Evolutionary conservation across 1,284 basidiomycete species (phyloP).

Genomic region (Pseudozyma thailandica): DNA sequence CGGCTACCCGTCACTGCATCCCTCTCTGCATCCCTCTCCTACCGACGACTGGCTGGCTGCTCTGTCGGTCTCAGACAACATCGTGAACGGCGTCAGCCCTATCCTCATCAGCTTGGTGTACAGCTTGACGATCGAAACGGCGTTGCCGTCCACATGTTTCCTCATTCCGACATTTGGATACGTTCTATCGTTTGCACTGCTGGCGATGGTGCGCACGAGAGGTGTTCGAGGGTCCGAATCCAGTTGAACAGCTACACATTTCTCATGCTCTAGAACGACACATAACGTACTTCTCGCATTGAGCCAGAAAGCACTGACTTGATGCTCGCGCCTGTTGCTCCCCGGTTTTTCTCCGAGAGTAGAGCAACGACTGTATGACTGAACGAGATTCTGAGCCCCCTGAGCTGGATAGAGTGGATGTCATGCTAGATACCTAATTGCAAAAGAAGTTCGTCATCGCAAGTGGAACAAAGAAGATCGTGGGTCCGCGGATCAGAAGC

Average conservation of each 20-base stretch:
- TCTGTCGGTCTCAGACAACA: slow-evolving; percentile 37
- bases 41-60: slow-evolving; percentile 47
- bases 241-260: background rate
- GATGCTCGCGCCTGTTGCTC: no score
- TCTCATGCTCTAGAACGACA: no score
- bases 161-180: slow-evolving; percentile 39
- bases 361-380: no score
- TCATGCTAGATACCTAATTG: no score
- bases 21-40: slow-evolving; percentile 27
- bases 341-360: no score
- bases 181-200: slow-evolving; percentile 24
- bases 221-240: background rate
- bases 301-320: no score
- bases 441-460: background rate
- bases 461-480: background rate
- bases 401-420: no score
- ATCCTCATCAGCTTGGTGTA: slow-evolving; percentile 43
- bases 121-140: slow-evolving; percentile 43
- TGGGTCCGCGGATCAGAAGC: background rate
- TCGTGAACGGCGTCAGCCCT: slow-evolving; percentile 42
- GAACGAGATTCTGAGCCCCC: no score
- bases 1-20: slow-evolving; percentile 27
- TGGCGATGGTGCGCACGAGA: slow-evolving; percentile 20
- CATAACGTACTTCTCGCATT: no score
- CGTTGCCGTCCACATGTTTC: slow-evolving; percentile 37